phyloP scores from a whole-genome alignment of 1,284 basidiomycete species.

The Puccinia polysora region DNA sequence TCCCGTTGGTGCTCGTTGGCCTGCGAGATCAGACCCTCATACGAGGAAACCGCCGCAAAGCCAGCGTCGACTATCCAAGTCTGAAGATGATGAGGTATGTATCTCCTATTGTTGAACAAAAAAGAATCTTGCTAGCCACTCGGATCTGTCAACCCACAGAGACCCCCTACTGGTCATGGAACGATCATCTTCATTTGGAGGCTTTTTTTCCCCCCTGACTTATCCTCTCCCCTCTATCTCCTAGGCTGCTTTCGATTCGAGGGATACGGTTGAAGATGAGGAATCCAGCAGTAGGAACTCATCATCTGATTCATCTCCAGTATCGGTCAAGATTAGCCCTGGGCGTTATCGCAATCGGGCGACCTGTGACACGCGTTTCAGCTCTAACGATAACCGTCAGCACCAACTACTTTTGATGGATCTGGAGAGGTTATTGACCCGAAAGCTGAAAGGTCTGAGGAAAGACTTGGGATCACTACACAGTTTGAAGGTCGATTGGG shows the following conservation, averaged over 20 bases:
- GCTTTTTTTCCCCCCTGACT: too few species aligned
- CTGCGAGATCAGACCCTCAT: not conserved
- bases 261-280: slow-evolving; percentile 28
- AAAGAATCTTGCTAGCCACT: too few species aligned
- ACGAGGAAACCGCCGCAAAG: too few species aligned
- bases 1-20: not conserved
- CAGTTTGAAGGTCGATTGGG: slow-evolving; percentile 39
- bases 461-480: slow-evolving; percentile 28
- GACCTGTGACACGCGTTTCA: not conserved
- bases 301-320: not conserved
- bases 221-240: not conserved
- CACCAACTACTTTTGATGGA: slow-evolving; percentile 1
- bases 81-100: too few species aligned
- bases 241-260: slow-evolving; percentile 4
- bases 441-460: slow-evolving; percentile 30
- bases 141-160: too few species aligned
- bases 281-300: slow-evolving; percentile 8
- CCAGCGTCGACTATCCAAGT: too few species aligned
- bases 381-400: not conserved
- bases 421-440: slow-evolving; percentile 22
- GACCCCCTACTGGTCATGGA: not conserved
- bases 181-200: too few species aligned
- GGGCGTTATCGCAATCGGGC: not conserved
- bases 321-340: not conserved
- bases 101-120: too few species aligned